Evolutionary conservation across 2,329 filamentous ascomycete species (phyloP).

Genomic region (Samsoniella hepiali): DNA sequence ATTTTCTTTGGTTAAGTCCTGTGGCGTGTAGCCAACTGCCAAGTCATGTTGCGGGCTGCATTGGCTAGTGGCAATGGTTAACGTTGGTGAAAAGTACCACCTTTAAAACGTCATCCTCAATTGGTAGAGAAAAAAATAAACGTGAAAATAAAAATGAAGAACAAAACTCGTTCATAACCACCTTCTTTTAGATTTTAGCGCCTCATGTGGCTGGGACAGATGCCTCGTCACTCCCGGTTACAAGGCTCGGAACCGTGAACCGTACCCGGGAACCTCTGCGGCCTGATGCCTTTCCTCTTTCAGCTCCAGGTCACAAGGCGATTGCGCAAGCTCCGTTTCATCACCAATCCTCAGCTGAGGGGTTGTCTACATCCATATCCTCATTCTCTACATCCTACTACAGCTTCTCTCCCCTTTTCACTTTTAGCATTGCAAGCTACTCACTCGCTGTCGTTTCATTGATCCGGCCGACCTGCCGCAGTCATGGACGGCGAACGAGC

Average conservation of each 20-base stretch:
- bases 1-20: too few species aligned
- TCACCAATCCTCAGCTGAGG: background rate
- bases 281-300: constrained; percentile 1
- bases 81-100: too few species aligned
- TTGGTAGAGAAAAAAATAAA: too few species aligned
- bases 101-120: too few species aligned
- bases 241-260: background rate
- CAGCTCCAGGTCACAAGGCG: background rate
- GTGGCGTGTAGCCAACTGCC: too few species aligned
- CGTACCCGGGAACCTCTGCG: constrained; percentile 10
- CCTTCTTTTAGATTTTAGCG: background rate
- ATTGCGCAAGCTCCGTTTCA: constrained; percentile 2
- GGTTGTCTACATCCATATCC: background rate
- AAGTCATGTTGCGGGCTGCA: too few species aligned
- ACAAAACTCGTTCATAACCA: too few species aligned
- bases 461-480: background rate
- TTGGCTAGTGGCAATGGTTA: too few species aligned
- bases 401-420: background rate
- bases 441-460: background rate
- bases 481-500: constrained; percentile 15
- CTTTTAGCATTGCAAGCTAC: background rate
- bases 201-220: background rate
- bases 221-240: background rate
- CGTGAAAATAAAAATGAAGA: too few species aligned
- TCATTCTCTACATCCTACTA: background rate